Evolutionary conservation across 2,329 filamentous ascomycete species (phyloP), one percentile per base, ranked within the genome.

Genomic region (Penicillium psychrosexuale): DNA sequence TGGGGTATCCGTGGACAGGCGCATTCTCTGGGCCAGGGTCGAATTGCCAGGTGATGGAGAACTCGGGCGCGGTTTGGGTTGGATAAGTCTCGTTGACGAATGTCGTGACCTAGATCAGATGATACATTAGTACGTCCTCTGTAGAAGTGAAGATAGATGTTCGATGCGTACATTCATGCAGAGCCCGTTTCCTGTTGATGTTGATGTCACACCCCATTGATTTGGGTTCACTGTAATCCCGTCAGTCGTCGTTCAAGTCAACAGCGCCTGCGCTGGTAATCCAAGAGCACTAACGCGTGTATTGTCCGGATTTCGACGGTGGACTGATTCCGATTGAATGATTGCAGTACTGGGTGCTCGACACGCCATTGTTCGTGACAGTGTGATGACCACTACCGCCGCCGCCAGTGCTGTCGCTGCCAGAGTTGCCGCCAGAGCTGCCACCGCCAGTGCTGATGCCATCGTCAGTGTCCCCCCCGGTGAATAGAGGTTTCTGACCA

Each of bases 1-100:
- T 84, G 60, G 81, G 76, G 64, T 77, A 84, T 13, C 80, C 82
- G 60, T 83, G 81, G 57, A 83, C 81, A 22, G 80, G 80, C 27
- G 76, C 71, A 19, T 63, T 72, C 47, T 64, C 61, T 3, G 74
- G 68, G 28, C 73, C 76, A n/a, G 62, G 71, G 9, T 75, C 70
- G 57, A 78, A 84, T 59, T 78, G 64, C 81, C 81, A 84, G 37
- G 80, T 81, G n/a, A 80, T 75, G 12, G 75, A 78, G 70, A 78
- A 83, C 38, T 69, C 65, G 24, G 81, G 80, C 1, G 80, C 79
- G 0, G 76, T 74, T 17, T 76, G 70, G 37, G 77, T 78, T 0
- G 76, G 61, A 54, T 82, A 83, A 4, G 79, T 79, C 48, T 73
- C 72, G 64, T 83, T 83, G 66, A 80, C 75, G 68, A 73, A 77